Percentiles rank a stretch among this genome's conserved stretches.
Evolutionary conservation across 495 filamentous ascomycete species (phyloP).

Genomic region (Thozetella sp.): DNA sequence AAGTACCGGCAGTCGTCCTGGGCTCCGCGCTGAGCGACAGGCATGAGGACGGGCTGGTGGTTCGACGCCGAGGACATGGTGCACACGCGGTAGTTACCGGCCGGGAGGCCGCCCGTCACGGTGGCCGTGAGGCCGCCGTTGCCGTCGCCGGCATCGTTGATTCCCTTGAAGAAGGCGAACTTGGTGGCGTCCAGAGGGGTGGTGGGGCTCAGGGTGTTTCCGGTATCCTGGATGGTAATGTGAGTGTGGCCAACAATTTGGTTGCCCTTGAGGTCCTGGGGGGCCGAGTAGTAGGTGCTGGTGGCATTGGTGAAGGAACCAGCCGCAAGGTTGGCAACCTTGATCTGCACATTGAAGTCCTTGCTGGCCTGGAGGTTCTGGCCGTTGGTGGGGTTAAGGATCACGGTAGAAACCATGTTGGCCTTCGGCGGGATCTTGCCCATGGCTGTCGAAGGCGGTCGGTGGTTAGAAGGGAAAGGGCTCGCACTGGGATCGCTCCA

Average conservation of each 20-base stretch:
- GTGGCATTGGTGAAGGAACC: conserved; percentile 69
- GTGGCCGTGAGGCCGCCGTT: conserved; percentile 55
- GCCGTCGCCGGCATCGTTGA: conserved; percentile 72
- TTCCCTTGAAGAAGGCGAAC: conserved; percentile 78
- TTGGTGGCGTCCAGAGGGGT: conserved; percentile 54
- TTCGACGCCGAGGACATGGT: conserved; percentile 70
- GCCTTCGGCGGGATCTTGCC: conserved; percentile 65
- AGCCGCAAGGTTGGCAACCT: conserved; percentile 60
- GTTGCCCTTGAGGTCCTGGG: conserved; percentile 57
- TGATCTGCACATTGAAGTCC: conserved; percentile 61
- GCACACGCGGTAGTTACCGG: conserved; percentile 72
- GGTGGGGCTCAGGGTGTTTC: conserved; percentile 48
- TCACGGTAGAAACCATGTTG: conserved; percentile 70
- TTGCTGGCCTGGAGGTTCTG: conserved; percentile 45
- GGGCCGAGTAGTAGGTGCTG: conserved; percentile 70
- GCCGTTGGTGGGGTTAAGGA: conserved; percentile 53
- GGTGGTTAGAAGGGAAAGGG: background rate
- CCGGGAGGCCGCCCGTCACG: conserved; percentile 65
- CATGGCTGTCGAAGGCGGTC: conserved; percentile 57
- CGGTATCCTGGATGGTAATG: conserved; percentile 67
- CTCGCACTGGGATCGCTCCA: conserved; percentile 16
- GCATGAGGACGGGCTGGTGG: conserved; percentile 80
- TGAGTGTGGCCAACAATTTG: conserved; percentile 71
- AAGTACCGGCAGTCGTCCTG: conserved; percentile 77
- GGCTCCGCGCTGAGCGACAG: conserved; percentile 72